Base-by-base conservation (phyloP, 1,284 basidiomycete genomes). In the Puccinia hordei region DNA sequence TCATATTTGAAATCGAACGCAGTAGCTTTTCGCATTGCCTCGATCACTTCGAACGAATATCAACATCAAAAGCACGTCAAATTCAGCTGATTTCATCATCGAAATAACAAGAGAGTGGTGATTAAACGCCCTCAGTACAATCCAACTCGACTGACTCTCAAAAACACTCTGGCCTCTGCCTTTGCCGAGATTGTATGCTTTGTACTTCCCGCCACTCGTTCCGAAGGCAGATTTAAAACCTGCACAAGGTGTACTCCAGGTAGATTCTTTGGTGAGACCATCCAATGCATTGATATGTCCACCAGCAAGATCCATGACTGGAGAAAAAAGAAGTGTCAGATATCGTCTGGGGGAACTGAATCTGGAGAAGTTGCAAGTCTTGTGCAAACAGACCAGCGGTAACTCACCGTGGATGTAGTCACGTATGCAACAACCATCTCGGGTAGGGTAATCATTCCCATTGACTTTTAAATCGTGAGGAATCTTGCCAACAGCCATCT, bases 391-490 rank as follows among this genome's bases (percentile, higher is more conserved):
- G 72, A 17, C 30, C 24, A 27, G 49, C 8, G 22, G n/a, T 27
- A 68, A 55, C 81, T 57, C 30, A 83, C 83, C 83, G 87, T 99
- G 97, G 41, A 99, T 89, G 88, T 99, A 99, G 88, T 99, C 97
- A 79, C 97, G 92, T 41, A 97, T 93, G 84, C 95, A 98, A 6
- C 95, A 98, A 22, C 96, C 96, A 85, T 99, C 96, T 53, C 90
- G 90, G 1, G 96, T 99, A 38, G 95, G 95, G 87, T 98, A 99
- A 87, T 99, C 95, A 85, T 97, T 94, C 71, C 97, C 97, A 85
- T 98, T 99, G 17, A 99, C 93, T 85, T 95, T 92, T 80, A 99
- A 88, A 12, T 90, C 87, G 81, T 92, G 90, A 82, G 92, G 90
- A 84, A 95, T 90, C 82, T 94, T 91, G 59, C 97, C 97, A 76